Evolutionary conservation across 345 rosid species (phyloP).

Genomic region (Brassica cretica): DNA sequence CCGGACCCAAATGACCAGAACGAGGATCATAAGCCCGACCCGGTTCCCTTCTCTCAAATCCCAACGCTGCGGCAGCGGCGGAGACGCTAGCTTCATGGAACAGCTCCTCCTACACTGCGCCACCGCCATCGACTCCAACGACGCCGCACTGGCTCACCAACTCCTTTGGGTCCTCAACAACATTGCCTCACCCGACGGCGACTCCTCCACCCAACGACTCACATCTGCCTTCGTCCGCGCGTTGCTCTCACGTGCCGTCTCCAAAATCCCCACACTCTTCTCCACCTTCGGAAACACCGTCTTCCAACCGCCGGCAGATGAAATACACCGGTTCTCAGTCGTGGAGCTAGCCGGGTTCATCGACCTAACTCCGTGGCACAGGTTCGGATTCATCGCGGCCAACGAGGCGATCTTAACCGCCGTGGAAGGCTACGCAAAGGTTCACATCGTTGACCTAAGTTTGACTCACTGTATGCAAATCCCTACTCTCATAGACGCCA

Average conservation of each 20-base stretch:
- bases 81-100: constrained; percentile 82
- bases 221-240: constrained; percentile 80
- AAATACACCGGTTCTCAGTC: constrained; percentile 68
- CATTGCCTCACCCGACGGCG: constrained; percentile 80
- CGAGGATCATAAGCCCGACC: constrained; percentile 44
- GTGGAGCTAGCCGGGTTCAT: constrained; percentile 80
- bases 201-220: constrained; percentile 75
- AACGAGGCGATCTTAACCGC: constrained; percentile 79
- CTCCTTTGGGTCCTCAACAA: constrained; percentile 90
- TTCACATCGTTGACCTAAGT: constrained; percentile 89
- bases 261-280: constrained; percentile 57
- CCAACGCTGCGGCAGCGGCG: constrained; percentile 38
- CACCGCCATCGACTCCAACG: constrained; percentile 77
- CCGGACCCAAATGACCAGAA: constrained; percentile 50
- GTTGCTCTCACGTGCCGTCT: constrained; percentile 72
- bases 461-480: constrained; percentile 96
- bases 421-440: constrained; percentile 64
- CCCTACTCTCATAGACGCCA: constrained; percentile 83
- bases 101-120: constrained; percentile 88
- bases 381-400: constrained; percentile 91
- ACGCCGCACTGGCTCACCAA: constrained; percentile 77
- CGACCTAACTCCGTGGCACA: constrained; percentile 93
- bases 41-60: constrained; percentile 51
- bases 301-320: constrained; percentile 30
- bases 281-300: constrained; percentile 19